phyloP scores from a whole-genome alignment of 2,329 filamentous ascomycete genomes.

The Fusarium euwallaceae region DNA sequence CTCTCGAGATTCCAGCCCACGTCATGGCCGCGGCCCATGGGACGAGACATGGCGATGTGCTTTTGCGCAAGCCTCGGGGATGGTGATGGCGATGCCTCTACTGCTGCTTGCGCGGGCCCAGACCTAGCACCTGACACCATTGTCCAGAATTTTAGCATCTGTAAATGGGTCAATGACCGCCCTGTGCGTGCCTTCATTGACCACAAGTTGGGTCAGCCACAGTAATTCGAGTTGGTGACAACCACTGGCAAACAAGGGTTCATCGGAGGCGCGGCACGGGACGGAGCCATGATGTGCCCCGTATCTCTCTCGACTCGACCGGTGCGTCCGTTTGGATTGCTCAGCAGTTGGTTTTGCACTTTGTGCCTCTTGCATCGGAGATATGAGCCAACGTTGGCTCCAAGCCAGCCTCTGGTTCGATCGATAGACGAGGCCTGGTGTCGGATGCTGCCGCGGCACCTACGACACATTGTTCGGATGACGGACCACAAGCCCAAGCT shows the following conservation, averaged over 20 bases:
- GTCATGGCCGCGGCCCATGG: slow-evolving; percentile 12
- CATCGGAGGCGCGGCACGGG: slow-evolving; percentile 25
- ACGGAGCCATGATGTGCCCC: slow-evolving; percentile 9
- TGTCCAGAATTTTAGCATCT: slow-evolving; percentile 10
- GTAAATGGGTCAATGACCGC: slow-evolving; percentile 8
- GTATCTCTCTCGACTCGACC: slow-evolving; percentile 11
- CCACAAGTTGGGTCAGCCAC: slow-evolving; percentile 17
- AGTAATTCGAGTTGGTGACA: slow-evolving; percentile 15
- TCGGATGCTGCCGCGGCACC: slow-evolving; percentile 18
- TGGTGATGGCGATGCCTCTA: background rate
- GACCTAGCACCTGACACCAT: background rate
- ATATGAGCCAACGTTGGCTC: slow-evolving; percentile 23
- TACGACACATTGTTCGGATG: slow-evolving; percentile 24
- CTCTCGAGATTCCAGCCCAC: slow-evolving; percentile 23
- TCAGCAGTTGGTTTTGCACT: slow-evolving; percentile 10
- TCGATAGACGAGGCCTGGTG: slow-evolving; percentile 13
- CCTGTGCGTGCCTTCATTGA: slow-evolving; percentile 13
- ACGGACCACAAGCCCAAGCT: slow-evolving; percentile 16
- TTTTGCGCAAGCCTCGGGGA: slow-evolving; percentile 5
- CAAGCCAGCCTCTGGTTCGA: slow-evolving; percentile 18
- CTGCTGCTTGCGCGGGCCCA: background rate
- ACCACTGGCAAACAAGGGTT: slow-evolving; percentile 22
- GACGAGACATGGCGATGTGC: slow-evolving; percentile 13
- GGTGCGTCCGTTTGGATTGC: slow-evolving; percentile 13
- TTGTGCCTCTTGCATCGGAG: slow-evolving; percentile 17